Evolutionary conservation across 192 early-diverging fungal genomes (phyloP).

Genomic region (Backusella morwellensis): DNA sequence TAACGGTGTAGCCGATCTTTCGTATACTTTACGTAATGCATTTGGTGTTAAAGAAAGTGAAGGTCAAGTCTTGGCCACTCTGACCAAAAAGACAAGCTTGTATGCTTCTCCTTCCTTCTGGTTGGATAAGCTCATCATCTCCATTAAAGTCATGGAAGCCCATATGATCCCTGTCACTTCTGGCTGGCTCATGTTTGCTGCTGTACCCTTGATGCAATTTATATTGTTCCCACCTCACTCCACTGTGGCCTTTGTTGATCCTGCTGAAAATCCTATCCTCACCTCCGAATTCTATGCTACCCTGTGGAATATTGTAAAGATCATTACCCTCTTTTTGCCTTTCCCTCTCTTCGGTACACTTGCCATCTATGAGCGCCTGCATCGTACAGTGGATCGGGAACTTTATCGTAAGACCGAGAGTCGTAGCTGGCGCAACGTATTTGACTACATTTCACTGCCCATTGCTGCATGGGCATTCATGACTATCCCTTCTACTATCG

Average conservation of each 20-base stretch:
- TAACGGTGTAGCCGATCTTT: slow-evolving; percentile 71
- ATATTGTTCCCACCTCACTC: slow-evolving; percentile 35
- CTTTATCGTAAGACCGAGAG: slow-evolving; percentile 36
- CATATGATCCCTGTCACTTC: slow-evolving; percentile 50
- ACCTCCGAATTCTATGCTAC: slow-evolving; percentile 41
- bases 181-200: slow-evolving; percentile 54
- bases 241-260: slow-evolving; percentile 24
- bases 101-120: slow-evolving; percentile 22
- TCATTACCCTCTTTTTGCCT: slow-evolving; percentile 41
- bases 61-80: background rate
- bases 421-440: slow-evolving; percentile 37
- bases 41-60: slow-evolving; percentile 11
- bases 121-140: slow-evolving; percentile 40
- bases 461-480: slow-evolving; percentile 47
- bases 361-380: slow-evolving; percentile 44
- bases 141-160: slow-evolving; percentile 48
- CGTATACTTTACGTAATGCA: slow-evolving; percentile 50
- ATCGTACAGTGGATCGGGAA: slow-evolving; percentile 41
- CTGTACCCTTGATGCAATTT: slow-evolving; percentile 49
- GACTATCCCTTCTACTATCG: slow-evolving; percentile 48
- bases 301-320: slow-evolving; percentile 42
- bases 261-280: slow-evolving; percentile 41
- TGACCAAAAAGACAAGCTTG: background rate
- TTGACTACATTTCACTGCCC: slow-evolving; percentile 44
- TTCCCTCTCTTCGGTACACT: slow-evolving; percentile 46